phyloP scores from a whole-genome alignment of 2,329 filamentous ascomycete genomes.

The Epichloe hybrida region DNA sequence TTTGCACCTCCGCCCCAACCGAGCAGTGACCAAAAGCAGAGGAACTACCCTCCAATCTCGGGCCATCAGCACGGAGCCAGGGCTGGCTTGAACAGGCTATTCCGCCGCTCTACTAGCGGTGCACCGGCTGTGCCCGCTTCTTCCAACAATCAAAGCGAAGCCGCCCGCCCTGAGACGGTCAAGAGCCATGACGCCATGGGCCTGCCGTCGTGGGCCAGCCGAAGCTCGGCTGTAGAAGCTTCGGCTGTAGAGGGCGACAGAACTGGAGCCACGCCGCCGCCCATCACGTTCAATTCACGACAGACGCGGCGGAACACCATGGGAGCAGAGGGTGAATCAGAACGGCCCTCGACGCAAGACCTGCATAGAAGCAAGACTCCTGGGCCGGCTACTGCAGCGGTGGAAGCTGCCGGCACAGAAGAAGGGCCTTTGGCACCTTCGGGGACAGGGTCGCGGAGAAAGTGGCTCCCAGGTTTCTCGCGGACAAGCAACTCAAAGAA shows the following conservation, averaged over 20 bases:
- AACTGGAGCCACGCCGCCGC: constrained; percentile 40
- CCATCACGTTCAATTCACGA: constrained; percentile 35
- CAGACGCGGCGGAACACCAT: constrained; percentile 16
- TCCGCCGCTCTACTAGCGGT: constrained; percentile 35
- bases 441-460: constrained; percentile 18
- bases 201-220: constrained; percentile 26
- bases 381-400: constrained; percentile 1
- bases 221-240: constrained; percentile 21
- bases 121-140: background rate
- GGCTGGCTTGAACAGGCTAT: constrained; percentile 35
- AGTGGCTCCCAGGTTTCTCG: constrained; percentile 23
- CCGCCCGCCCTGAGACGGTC: constrained; percentile 6
- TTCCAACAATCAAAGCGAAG: background rate
- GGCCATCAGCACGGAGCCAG: constrained; percentile 30
- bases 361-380: constrained; percentile 3
- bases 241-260: constrained; percentile 27
- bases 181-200: constrained; percentile 19
- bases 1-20: constrained; percentile 8
- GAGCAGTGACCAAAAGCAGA: constrained; percentile 20
- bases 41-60: constrained; percentile 36
- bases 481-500: constrained; percentile 13
- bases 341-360: constrained; percentile 8
- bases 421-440: constrained; percentile 5
- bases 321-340: constrained; percentile 10
- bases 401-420: background rate